Evolutionary conservation across 108 stramenopile species (phyloP).

Genomic region (Nitzschia inconspicua): DNA sequence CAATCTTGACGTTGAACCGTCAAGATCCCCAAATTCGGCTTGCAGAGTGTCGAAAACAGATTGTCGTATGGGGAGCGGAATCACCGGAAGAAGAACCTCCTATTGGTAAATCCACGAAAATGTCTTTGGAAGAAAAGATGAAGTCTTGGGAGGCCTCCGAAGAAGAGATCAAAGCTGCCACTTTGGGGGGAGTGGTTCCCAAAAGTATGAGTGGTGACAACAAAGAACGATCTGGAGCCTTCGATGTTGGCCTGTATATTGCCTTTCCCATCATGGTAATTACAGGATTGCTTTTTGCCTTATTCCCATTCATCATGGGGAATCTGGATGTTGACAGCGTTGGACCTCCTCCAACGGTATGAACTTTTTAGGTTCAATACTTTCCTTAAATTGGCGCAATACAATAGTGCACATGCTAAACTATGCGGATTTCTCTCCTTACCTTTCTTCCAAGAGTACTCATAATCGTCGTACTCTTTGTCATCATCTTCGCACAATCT

Average conservation of each 20-base stretch:
- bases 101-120: background rate
- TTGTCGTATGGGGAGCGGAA: no score
- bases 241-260: conserved; percentile 72
- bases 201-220: no score
- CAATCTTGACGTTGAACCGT: no score
- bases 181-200: conserved; percentile 60
- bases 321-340: conserved; percentile 65
- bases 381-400: no score
- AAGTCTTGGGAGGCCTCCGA: conserved; percentile 76
- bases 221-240: conserved; percentile 49
- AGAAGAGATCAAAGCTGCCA: conserved; percentile 69
- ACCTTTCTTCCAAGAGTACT: background rate
- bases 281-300: conserved; percentile 39
- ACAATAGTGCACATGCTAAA: no score
- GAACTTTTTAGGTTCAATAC: no score
- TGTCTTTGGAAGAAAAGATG: conserved; percentile 74
- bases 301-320: conserved; percentile 75
- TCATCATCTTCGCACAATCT: no score
- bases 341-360: no score
- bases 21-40: no score
- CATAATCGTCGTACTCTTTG: no score
- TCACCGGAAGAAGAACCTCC: background rate
- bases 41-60: no score
- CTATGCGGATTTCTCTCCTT: no score
- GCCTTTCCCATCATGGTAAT: conserved; percentile 70